These are phyloP conservation scores for Anisodus tanguticus DNA, from an alignment of 257 asterid genomes.

Conservation along the genomic window DNA sequence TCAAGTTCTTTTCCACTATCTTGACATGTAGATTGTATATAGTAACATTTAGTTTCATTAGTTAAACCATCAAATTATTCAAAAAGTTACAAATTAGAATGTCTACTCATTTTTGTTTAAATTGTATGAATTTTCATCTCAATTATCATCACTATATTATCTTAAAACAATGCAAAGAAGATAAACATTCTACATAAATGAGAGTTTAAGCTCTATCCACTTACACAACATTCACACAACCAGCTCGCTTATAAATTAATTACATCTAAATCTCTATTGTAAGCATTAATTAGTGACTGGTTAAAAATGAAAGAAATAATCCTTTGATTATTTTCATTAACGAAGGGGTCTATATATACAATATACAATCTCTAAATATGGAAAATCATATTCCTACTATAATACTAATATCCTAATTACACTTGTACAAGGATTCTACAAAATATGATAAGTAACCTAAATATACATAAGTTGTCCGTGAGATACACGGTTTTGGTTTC, in stretches of 20 bases:
- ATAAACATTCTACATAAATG: not conserved
- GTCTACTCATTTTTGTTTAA: not conserved
- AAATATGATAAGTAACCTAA: too few species aligned
- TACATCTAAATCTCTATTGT: not conserved
- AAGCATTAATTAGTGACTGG: too few species aligned
- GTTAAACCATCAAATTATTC: not conserved
- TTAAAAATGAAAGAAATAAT: too few species aligned
- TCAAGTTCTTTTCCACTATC: not conserved
- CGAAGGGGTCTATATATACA: too few species aligned
- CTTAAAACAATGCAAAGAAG: slow-evolving; percentile 18
- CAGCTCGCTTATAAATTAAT: not conserved
- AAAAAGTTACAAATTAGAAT: not conserved
- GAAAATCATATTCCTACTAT: too few species aligned
- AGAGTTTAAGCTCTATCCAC: not conserved
- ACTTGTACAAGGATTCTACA: too few species aligned
- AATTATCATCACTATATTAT: not conserved
- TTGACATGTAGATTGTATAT: not conserved
- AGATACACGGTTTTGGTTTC: too few species aligned
- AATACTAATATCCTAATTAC: too few species aligned
- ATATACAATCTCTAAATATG: too few species aligned
- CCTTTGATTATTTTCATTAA: too few species aligned
- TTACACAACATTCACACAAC: not conserved
- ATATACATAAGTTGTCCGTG: too few species aligned
- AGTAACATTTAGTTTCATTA: not conserved
- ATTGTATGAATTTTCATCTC: not conserved